Base-by-base conservation (phyloP, 169 alveolate genomes). In the Blepharisma undulans region DNA sequence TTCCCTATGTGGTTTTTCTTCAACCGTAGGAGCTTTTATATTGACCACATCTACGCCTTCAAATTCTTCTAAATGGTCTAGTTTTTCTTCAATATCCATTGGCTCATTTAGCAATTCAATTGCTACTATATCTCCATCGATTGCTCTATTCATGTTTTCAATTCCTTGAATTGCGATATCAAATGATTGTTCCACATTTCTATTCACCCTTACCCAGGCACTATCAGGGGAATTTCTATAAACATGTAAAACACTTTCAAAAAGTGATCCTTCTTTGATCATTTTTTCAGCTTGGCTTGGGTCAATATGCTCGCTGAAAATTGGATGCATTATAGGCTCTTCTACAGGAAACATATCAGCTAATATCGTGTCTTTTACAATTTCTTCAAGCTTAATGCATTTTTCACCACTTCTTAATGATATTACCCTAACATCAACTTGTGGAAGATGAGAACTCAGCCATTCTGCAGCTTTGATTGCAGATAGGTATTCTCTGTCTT, bases 81-180 rank as follows among this genome's bases (percentile, higher is more conserved):
- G 89, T 88, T 88, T 95, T 32, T 86, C 88, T 84, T 95, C 91
- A 36, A 93, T 71, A 27, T 93, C 93, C 71, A 92, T 93, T 48
- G 84, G 87, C 19, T 97, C 97, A n/a, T 96, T 97, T 30, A 97
- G 91, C 61, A 98, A 81, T 88, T 98, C 97, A 32, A 99, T 98
- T 16, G 99, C 99, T n/a, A 99, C 99, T 33, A 96, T 90, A 93
- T 99, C 99, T 12, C 99, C 99, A 92, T 99, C 99, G 71, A 99
- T 94, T 77, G 99, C 99, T 89, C 99, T 96, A 94, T 99, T 99
- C 93, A 98, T 93, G 89, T 98, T 96, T 92, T 95, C 60, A 0
- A 90, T 59, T 33, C 99, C 99, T 85, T 86, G 90, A 22, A 99
- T 96, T 19, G 84, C 66, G 12, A 86, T 66, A 61, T 61, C 72